These are phyloP conservation scores for Breviolum minutum DNA, from an alignment of 73 alveolate species.

Conservation along the genomic window DNA sequence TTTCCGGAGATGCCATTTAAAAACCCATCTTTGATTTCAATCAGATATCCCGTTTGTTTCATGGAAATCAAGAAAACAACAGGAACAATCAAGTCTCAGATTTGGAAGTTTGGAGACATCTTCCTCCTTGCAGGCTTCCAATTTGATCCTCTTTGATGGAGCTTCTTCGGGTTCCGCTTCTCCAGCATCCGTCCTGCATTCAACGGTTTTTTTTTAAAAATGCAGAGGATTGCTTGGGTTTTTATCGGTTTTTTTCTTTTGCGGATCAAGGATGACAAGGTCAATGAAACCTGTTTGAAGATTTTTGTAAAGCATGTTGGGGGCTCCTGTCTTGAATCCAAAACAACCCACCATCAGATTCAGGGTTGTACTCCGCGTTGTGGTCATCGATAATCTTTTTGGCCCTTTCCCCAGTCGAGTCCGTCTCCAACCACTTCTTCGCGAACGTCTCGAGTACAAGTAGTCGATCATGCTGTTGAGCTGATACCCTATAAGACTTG, in stretches of 20 bases:
- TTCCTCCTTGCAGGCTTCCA: not conserved
- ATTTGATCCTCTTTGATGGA: not conserved
- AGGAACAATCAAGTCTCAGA: not conserved
- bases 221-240: not conserved
- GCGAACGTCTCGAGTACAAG: not conserved
- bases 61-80: too few species aligned
- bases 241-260: not conserved
- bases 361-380: not conserved
- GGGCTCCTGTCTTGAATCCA: not conserved
- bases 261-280: not conserved
- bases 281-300: not conserved
- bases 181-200: not conserved
- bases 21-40: too few species aligned
- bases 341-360: not conserved
- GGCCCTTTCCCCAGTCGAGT: not conserved
- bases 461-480: not conserved
- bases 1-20: too few species aligned
- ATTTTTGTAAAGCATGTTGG: not conserved
- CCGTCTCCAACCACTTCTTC: not conserved
- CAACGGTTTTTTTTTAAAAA: not conserved
- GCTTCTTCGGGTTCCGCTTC: not conserved
- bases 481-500: not conserved
- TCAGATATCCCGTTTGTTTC: too few species aligned
- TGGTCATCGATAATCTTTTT: not conserved
- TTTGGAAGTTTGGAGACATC: not conserved